Conservation (phyloP, 1,139 yeast genomes). For the Diutina sp. region DNA sequence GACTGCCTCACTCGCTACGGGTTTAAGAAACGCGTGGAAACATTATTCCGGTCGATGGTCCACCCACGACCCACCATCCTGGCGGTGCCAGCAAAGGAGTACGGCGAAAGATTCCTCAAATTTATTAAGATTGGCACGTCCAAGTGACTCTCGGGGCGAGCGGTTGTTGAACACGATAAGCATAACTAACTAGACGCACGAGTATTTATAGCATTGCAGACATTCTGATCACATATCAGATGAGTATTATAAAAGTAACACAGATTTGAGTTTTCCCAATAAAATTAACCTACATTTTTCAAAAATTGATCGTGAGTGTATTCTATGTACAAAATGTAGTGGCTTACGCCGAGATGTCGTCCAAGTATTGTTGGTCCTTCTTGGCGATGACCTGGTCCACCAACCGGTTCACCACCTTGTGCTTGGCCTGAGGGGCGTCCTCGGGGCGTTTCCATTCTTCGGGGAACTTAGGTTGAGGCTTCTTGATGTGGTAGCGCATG, state of each 20-base stretch:
- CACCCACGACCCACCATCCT: slow-evolving; percentile 64
- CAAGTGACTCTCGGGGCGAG: neutral
- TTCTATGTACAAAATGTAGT: neutral
- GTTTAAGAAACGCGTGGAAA: slow-evolving; percentile 64
- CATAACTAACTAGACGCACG: neutral
- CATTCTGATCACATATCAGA: neutral
- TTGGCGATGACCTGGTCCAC: slow-evolving; percentile 20
- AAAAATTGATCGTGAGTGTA: neutral
- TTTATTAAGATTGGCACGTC: slow-evolving; percentile 43
- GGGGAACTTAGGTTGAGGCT: slow-evolving; percentile 43
- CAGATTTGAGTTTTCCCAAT: neutral
- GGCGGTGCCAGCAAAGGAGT: slow-evolving; percentile 83
- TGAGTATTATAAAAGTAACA: neutral
- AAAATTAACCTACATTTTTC: neutral
- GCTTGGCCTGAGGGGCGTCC: slow-evolving; percentile 37
- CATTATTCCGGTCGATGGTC: slow-evolving; percentile 68
- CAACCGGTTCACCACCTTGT: slow-evolving; percentile 18
- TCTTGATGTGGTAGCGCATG: slow-evolving; percentile 31
- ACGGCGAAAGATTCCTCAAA: slow-evolving; percentile 71
- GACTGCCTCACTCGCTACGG: slow-evolving; percentile 89
- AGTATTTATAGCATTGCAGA: neutral
- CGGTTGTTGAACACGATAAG: neutral
- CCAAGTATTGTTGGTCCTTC: slow-evolving; percentile 21
- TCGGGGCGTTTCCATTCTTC: slow-evolving; percentile 76
- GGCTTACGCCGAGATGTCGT: slow-evolving; percentile 12